Conservation (phyloP, 2,329 filamentous ascomycete species). For the Camptophora hylomeconis region DNA sequence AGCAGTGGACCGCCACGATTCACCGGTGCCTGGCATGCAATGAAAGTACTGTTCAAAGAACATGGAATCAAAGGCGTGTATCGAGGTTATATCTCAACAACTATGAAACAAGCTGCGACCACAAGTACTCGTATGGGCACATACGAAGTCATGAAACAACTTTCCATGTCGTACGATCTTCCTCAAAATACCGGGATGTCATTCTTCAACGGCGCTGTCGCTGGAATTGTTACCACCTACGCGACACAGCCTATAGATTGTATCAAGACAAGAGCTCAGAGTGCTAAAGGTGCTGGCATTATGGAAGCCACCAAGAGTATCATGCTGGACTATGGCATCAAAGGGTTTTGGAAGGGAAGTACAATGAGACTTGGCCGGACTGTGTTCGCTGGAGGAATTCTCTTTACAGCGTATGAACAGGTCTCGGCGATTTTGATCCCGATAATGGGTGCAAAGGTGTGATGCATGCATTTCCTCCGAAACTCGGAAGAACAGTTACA, state of each 20-base stretch:
- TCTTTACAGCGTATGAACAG: slow-evolving; percentile 51
- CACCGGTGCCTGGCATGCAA: slow-evolving; percentile 37
- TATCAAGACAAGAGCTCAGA: slow-evolving; percentile 31
- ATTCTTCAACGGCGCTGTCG: slow-evolving; percentile 49
- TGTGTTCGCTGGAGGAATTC: slow-evolving; percentile 52
- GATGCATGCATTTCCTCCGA: too few relatives aligned
- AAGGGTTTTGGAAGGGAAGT: slow-evolving; percentile 54
- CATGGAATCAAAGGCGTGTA: slow-evolving; percentile 42
- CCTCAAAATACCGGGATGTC: slow-evolving; percentile 39
- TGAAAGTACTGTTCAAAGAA: slow-evolving; percentile 35
- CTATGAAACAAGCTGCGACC: slow-evolving; percentile 48
- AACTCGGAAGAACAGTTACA: too few relatives aligned
- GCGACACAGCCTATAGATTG: slow-evolving; percentile 32
- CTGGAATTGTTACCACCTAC: slow-evolving; percentile 38
- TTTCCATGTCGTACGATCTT: slow-evolving; percentile 35
- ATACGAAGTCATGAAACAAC: slow-evolving; percentile 52
- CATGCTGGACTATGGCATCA: slow-evolving; percentile 43
- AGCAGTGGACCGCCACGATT: slow-evolving; percentile 29
- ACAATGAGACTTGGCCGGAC: slow-evolving; percentile 54
- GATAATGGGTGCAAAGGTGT: too few relatives aligned
- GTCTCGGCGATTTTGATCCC: slow-evolving; percentile 37
- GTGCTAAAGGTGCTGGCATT: slow-evolving; percentile 43
- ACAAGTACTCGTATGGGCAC: slow-evolving; percentile 50
- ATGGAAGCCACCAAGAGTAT: slow-evolving; percentile 43
- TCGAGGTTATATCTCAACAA: slow-evolving; percentile 46